A percentile compares a stretch with the other conserved stretches of the same genome.
These are phyloP conservation scores for Ophiostoma angusticollis DNA, from an alignment of 2,329 filamentous ascomycete species.

Conservation along the genomic window DNA sequence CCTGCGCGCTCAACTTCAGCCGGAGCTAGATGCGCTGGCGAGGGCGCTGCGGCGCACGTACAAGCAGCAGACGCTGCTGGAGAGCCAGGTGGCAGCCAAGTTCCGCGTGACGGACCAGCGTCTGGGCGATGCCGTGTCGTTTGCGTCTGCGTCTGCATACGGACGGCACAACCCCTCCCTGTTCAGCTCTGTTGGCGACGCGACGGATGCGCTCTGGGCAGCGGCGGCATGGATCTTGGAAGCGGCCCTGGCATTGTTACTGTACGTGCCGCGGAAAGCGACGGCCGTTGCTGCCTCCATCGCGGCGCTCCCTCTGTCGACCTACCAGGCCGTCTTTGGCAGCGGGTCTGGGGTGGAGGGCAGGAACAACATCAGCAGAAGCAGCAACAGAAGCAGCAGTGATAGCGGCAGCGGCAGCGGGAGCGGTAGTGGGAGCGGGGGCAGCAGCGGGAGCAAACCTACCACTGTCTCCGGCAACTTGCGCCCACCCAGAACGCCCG, in stretches of 20 bases:
- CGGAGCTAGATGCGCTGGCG: constrained; percentile 78
- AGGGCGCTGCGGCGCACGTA: constrained; percentile 84
- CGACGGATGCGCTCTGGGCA: constrained; percentile 20
- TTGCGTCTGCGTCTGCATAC: constrained; percentile 61
- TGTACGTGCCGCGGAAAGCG: constrained; percentile 10
- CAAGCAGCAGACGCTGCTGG: constrained; percentile 66
- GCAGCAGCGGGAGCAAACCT: neutral
- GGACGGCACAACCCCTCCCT: constrained; percentile 30
- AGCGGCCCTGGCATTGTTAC: neutral
- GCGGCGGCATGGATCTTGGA: neutral
- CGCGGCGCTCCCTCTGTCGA: neutral
- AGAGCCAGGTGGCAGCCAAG: constrained; percentile 62
- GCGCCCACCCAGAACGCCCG: neutral
- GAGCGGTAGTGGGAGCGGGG: neutral
- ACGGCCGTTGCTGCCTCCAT: neutral
- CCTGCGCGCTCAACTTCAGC: constrained; percentile 54
- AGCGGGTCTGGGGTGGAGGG: neutral
- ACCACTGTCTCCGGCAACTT: neutral
- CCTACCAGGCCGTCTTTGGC: neutral
- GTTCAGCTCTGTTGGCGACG: constrained; percentile 21
- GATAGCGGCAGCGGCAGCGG: neutral
- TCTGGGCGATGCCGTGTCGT: constrained; percentile 62
- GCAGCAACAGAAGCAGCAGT: neutral
- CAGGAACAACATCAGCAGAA: neutral
- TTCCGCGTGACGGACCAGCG: constrained; percentile 59